phyloP scores from a whole-genome alignment of 164 flowering plant species.

The Brasenia schreberi region DNA sequence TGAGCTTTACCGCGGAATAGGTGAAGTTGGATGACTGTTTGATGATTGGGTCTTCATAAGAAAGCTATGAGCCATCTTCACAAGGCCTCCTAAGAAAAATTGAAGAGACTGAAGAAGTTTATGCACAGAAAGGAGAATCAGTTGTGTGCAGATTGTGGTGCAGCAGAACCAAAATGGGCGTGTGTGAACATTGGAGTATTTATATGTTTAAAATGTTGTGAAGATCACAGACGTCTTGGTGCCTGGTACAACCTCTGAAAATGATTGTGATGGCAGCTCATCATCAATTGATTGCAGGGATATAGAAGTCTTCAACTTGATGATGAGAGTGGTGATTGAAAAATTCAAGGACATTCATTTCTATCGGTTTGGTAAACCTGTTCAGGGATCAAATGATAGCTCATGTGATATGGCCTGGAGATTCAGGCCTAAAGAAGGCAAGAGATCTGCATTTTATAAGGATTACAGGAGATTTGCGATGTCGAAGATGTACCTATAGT shows the following conservation, averaged over 20 bases:
- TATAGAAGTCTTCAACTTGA: slow-evolving; percentile 65
- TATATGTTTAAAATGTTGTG: slow-evolving; percentile 89
- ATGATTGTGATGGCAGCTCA: slow-evolving; percentile 23
- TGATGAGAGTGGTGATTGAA: slow-evolving; percentile 72
- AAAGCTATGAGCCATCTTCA: too few species aligned
- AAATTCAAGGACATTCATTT: slow-evolving; percentile 72
- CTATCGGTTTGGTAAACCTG: slow-evolving; percentile 78
- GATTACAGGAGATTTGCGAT: slow-evolving; percentile 76
- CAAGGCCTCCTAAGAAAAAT: slow-evolving; percentile 13
- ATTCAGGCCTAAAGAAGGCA: slow-evolving; percentile 85
- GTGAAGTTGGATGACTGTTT: too few species aligned
- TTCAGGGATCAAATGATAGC: slow-evolving; percentile 39
- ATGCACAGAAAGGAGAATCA: slow-evolving; percentile 62
- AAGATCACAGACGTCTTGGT: slow-evolving; percentile 45
- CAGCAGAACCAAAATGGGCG: slow-evolving; percentile 99
- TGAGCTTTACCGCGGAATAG: too few species aligned
- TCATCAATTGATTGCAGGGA: slow-evolving; percentile 56
- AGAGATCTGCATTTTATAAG: slow-evolving; percentile 65
- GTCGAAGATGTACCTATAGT: slow-evolving; percentile 40
- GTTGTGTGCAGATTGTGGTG: slow-evolving; percentile 88
- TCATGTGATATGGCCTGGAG: slow-evolving; percentile 97
- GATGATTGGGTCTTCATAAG: too few species aligned
- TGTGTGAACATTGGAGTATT: slow-evolving; percentile 96
- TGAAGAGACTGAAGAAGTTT: slow-evolving; percentile 56
- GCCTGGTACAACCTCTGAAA: not conserved